Evolutionary conservation across 306 rosid species (phyloP).

Genomic region (Luffa acutangula): DNA sequence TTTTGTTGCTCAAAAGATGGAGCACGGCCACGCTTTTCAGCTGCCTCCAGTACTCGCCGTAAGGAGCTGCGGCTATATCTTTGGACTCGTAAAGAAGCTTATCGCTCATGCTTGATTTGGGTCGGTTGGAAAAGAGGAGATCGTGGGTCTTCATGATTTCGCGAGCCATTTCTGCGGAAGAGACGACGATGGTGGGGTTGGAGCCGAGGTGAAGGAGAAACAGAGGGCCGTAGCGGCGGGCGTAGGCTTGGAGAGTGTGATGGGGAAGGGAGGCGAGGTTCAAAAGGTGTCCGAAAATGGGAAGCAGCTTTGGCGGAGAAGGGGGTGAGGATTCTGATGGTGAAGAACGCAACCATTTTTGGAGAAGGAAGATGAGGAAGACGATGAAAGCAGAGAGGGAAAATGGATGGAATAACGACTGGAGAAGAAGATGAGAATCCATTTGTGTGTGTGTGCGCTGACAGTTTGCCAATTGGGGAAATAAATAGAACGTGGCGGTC

Average conservation of each 20-base stretch:
- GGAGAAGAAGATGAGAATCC: background rate
- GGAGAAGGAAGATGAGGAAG: slow-evolving; percentile 9
- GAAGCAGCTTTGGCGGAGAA: slow-evolving; percentile 16
- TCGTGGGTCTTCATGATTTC: slow-evolving; percentile 31
- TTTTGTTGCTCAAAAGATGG: slow-evolving; percentile 25
- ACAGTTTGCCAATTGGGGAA: too few relatives aligned
- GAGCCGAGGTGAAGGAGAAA: slow-evolving; percentile 23
- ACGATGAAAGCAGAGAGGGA: slow-evolving; percentile 21
- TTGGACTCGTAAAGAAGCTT: slow-evolving; percentile 8
- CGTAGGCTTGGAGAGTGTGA: slow-evolving; percentile 4
- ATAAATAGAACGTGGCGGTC: too few relatives aligned
- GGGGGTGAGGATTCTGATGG: slow-evolving; percentile 4
- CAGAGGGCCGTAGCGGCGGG: slow-evolving; percentile 15
- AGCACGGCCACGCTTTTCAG: slow-evolving; percentile 15
- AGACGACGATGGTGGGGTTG: slow-evolving; percentile 13
- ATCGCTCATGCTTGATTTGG: background rate
- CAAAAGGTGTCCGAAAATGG: slow-evolving; percentile 25
- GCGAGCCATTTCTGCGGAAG: slow-evolving; percentile 14
- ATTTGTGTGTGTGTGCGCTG: too few relatives aligned
- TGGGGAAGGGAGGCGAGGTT: slow-evolving; percentile 16
- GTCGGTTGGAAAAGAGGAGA: slow-evolving; percentile 16
- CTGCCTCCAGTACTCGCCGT: slow-evolving; percentile 38
- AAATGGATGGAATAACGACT: background rate
- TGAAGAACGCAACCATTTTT: background rate
- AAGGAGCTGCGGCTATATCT: slow-evolving; percentile 13